Evolutionary conservation across 441 rosid species (phyloP).

Genomic region (Bruguiera hainesii): DNA sequence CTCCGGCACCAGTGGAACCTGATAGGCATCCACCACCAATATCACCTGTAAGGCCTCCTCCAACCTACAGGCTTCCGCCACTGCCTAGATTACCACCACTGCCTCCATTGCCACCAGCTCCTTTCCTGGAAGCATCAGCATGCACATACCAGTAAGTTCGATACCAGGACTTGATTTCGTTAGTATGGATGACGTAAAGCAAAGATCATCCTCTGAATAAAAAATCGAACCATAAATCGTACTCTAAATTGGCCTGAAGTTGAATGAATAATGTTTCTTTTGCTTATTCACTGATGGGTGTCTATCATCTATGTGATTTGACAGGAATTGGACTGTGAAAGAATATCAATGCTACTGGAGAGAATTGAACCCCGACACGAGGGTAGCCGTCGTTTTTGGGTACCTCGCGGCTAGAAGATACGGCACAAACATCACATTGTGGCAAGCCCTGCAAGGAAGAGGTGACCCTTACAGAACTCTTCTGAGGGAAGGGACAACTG

Average conservation of each 20-base stretch:
- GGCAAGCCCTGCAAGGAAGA: slow-evolving; percentile 62
- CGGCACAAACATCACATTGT: slow-evolving; percentile 58
- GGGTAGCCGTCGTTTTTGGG: slow-evolving; percentile 66
- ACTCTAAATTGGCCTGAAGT: not conserved
- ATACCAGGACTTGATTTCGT: not conserved
- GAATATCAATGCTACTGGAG: slow-evolving; percentile 85
- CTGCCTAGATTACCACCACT: slow-evolving; percentile 13
- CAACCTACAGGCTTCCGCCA: slow-evolving; percentile 28
- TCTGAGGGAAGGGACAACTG: slow-evolving; percentile 72
- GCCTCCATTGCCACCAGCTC: slow-evolving; percentile 58
- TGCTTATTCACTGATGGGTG: not conserved
- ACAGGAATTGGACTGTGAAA: slow-evolving; percentile 64
- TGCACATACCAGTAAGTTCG: slow-evolving; percentile 72
- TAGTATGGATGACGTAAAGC: not conserved
- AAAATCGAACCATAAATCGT: too few species aligned
- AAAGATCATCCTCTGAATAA: too few species aligned
- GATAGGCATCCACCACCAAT: slow-evolving; percentile 1
- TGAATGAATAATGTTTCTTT: slow-evolving; percentile 5
- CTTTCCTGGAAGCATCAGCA: slow-evolving; percentile 64
- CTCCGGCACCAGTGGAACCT: slow-evolving; percentile 14
- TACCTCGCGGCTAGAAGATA: slow-evolving; percentile 48
- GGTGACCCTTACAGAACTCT: slow-evolving; percentile 80
- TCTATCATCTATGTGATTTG: not conserved
- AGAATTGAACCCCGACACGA: slow-evolving; percentile 51
- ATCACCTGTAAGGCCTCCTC: slow-evolving; percentile 23